Base-by-base conservation (phyloP, 2,329 filamentous ascomycete species). In the Colletotrichum scovillei region DNA sequence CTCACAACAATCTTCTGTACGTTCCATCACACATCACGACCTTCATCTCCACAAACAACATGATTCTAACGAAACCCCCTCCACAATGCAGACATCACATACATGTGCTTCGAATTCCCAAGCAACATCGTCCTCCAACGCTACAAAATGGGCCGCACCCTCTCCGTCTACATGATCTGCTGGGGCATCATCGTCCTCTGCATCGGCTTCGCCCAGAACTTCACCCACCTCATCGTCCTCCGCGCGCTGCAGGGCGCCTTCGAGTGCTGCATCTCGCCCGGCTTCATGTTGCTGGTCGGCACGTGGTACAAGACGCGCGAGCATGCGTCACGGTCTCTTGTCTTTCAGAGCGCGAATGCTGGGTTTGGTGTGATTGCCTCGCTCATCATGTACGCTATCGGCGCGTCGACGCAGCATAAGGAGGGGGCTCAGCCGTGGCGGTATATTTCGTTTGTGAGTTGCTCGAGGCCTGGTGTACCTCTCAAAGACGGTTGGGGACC, bases 281-380 rank as follows among this genome's bases (percentile, higher is more conserved):
- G 82, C 0, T 84, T 84, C 68, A 81, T 84, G 58, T 78, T 83
- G 28, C 78, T 84, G 24, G 78, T 83, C 9, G 82, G 82, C 26
- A 78, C 74, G 30, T 83, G 80, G 81, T 84, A 84, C 72, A 83
- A 79, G 19, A 83, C 82, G 4, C 78, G 81, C 24, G 82, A 84
- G 76, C 81, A 74, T 19, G 72, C 72, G 2, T 74, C 72, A 2
- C 28, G 72, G 3, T 67, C 72, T 0, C 69, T 74, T 0, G 72
- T 74, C 1, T 74, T 74, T 5, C 72, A 74, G 38, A 74, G 72
- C 30, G 72, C 72, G 28, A 74, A 74, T 22, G 82, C 82, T 5
- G 81, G 81, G 3, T 83, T 84, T 63, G 79, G 81, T 4, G 76
- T 82, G 52, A 81, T 84, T 56, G 76, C 81, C 8, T 79, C 76